Percentiles rank a stretch among this genome's conserved stretches.
Evolutionary conservation across 352 stramenopile species (phyloP).

Genomic region (Phytophthora tentaculata): DNA sequence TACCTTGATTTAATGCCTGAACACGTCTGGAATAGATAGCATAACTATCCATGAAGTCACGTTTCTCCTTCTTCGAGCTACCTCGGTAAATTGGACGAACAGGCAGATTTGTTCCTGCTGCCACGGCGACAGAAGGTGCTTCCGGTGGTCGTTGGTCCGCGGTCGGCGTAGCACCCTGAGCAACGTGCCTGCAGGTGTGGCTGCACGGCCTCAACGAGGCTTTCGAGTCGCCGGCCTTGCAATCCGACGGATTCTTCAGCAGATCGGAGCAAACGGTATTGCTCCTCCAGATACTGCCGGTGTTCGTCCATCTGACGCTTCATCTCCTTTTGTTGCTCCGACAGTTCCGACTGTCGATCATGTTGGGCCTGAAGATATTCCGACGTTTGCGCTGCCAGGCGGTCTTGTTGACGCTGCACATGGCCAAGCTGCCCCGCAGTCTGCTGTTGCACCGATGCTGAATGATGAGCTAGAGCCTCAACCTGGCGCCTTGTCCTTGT

Average conservation of each 20-base stretch:
- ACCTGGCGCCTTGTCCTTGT: constrained; percentile 5
- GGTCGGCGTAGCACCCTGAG: not conserved
- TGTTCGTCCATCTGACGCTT: not conserved
- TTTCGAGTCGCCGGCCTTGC: constrained; percentile 8
- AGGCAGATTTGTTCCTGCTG: not conserved
- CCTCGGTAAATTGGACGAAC: not conserved
- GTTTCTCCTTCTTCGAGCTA: not conserved
- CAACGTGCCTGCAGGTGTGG: not conserved
- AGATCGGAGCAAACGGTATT: not conserved
- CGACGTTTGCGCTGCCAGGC: not conserved
- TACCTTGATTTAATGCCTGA: no score
- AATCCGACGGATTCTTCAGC: not conserved
- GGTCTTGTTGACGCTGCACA: not conserved
- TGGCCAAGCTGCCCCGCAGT: constrained; percentile 13
- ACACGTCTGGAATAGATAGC: not conserved
- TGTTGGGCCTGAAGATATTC: constrained; percentile 17
- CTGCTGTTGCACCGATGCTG: constrained; percentile 15
- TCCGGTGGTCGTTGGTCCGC: not conserved
- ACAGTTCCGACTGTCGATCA: constrained; percentile 5
- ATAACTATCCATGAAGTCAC: constrained; percentile 2
- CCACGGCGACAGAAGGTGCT: not conserved
- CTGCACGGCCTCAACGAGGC: not conserved
- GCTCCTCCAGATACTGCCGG: not conserved
- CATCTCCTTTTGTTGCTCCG: not conserved
- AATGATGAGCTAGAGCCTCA: constrained; percentile 15